These are phyloP conservation scores for Moesziomyces sp. DNA, from an alignment of 1,284 basidiomycete genomes.

Conservation along the genomic window DNA sequence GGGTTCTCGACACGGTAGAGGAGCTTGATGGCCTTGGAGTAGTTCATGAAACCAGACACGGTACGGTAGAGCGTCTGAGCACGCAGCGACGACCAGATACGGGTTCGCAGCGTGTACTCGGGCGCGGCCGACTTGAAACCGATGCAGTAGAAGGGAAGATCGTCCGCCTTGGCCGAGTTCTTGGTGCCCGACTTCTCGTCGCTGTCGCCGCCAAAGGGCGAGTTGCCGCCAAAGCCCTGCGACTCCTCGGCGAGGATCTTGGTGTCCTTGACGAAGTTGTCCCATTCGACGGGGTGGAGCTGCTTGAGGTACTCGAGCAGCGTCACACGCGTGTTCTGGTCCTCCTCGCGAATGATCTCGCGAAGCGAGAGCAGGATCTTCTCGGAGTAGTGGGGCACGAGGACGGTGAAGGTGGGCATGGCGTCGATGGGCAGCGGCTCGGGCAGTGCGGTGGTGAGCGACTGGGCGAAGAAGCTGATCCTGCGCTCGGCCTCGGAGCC, in stretches of 20 bases:
- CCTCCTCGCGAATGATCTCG: slow-evolving; percentile 68
- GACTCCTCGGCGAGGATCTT: slow-evolving; percentile 98
- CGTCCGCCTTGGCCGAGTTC: slow-evolving; percentile 74
- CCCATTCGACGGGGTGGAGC: slow-evolving; percentile 97
- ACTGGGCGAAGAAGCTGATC: slow-evolving; percentile 68
- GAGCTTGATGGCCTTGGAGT: slow-evolving; percentile 99
- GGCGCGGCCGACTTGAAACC: slow-evolving; percentile 99
- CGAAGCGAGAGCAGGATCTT: slow-evolving; percentile 67
- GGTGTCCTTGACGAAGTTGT: slow-evolving; percentile 99
- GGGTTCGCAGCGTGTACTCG: slow-evolving; percentile 96
- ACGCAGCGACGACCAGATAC: slow-evolving; percentile 98
- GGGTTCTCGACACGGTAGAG: slow-evolving; percentile 99
- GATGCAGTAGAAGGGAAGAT: slow-evolving; percentile 97
- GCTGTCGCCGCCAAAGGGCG: slow-evolving; percentile 78
- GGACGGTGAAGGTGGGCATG: slow-evolving; percentile 67
- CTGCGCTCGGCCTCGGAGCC: slow-evolving; percentile 67
- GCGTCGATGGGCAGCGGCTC: slow-evolving; percentile 67
- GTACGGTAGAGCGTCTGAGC: slow-evolving; percentile 98
- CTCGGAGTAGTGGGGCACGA: slow-evolving; percentile 67
- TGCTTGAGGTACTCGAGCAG: slow-evolving; percentile 82
- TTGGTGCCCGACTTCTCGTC: slow-evolving; percentile 64
- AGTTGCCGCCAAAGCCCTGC: slow-evolving; percentile 79
- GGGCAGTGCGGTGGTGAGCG: slow-evolving; percentile 64
- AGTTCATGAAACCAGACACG: slow-evolving; percentile 99
- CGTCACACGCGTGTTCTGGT: slow-evolving; percentile 68